Evolutionary conservation across 257 asterid genomes (phyloP).

Genomic region (Solanum raphanifolium): DNA sequence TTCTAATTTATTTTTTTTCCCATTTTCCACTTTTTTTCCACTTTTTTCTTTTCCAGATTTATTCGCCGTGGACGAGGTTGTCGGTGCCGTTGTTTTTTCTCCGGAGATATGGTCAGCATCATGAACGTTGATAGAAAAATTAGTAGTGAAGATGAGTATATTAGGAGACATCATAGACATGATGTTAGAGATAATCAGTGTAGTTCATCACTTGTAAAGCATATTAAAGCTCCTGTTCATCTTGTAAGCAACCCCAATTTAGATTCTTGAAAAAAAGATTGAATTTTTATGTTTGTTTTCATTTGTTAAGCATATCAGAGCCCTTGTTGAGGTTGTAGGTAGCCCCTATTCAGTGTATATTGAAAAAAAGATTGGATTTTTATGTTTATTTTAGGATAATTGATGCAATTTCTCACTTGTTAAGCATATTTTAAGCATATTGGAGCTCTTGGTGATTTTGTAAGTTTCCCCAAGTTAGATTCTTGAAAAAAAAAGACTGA

Average conservation of each 20-base stretch:
- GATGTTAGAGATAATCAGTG: slow-evolving; percentile 2
- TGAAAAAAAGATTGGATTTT: neutral
- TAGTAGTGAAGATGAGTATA: slow-evolving; percentile 3
- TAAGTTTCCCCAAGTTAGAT: neutral
- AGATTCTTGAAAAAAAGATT: neutral
- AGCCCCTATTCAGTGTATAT: neutral
- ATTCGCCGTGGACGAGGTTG: neutral
- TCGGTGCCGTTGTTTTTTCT: neutral
- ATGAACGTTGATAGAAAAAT: slow-evolving; percentile 2
- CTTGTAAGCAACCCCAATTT: neutral
- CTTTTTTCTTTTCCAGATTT: neutral
- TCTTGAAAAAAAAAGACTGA: neutral
- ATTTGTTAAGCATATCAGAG: neutral
- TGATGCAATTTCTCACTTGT: neutral
- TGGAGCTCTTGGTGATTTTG: neutral
- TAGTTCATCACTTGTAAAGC: slow-evolving; percentile 7
- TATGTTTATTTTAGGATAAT: neutral
- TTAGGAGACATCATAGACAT: slow-evolving; percentile 5
- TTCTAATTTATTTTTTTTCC: neutral
- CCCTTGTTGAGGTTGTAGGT: neutral
- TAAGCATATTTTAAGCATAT: neutral
- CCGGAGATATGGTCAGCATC: slow-evolving; percentile 9
- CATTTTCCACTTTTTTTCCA: neutral
- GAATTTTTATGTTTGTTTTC: neutral
- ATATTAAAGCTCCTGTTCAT: slow-evolving; percentile 13